Percentiles rank a stretch among this genome's conserved stretches.
These are phyloP conservation scores for Bonia amplexicaulis DNA, from an alignment of 176 grass and related monocot genomes.

Conservation along the genomic window DNA sequence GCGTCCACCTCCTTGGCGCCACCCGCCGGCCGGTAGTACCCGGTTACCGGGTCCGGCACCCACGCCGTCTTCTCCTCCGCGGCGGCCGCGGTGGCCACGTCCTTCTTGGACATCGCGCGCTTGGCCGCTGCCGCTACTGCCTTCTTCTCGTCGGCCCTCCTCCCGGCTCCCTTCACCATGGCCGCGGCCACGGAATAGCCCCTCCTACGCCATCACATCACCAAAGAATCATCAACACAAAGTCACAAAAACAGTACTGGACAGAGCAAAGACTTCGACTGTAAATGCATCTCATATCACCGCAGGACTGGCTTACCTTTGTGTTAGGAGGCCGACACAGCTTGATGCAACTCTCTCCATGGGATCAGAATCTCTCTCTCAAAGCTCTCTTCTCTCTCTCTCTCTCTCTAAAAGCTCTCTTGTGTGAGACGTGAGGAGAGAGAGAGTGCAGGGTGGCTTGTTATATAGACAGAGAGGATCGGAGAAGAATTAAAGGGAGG, in stretches of 20 bases:
- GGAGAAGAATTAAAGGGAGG: not conserved
- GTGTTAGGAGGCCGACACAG: conserved; percentile 18
- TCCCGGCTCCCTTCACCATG: conserved; percentile 12
- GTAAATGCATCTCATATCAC: not conserved
- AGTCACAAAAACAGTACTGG: not conserved
- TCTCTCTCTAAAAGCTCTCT: not conserved
- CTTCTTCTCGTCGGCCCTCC: conserved; percentile 25
- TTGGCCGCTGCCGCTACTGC: not conserved
- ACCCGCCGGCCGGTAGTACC: conserved; percentile 47
- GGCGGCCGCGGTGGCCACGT: not conserved
- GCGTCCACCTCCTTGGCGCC: conserved; percentile 34
- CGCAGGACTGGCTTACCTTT: not conserved
- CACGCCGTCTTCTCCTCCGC: conserved; percentile 23
- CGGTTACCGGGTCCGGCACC: conserved; percentile 55
- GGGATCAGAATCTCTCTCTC: not conserved
- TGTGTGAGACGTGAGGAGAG: conserved; percentile 4
- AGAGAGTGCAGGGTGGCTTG: not conserved
- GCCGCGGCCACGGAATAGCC: conserved; percentile 34
- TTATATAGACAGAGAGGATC: conserved; percentile 8
- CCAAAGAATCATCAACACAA: not conserved
- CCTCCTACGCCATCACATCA: conserved; percentile 18
- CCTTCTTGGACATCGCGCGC: conserved; percentile 5
- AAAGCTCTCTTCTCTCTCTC: not conserved
- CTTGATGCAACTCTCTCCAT: conserved; percentile 32
- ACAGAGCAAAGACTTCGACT: not conserved